Conservation (phyloP, 495 filamentous ascomycete genomes). For the Aspergillus heteromorphus region DNA sequence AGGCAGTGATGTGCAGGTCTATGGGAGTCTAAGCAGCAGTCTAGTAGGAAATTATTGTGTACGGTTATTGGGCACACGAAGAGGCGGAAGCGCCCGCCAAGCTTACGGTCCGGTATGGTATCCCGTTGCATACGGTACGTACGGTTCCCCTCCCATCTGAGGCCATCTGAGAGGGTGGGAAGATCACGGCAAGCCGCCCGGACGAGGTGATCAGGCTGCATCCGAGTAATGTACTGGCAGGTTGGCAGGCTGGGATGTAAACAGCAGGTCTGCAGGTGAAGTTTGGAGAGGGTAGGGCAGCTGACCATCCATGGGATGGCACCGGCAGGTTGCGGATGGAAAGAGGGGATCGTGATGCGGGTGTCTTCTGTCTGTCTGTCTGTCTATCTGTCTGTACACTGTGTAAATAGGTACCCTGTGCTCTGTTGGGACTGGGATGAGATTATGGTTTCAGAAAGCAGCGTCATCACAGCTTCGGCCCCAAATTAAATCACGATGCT, state of each 20-base stretch:
- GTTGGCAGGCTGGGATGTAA: too few species aligned
- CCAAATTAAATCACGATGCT: slow-evolving; percentile 1
- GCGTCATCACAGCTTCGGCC: slow-evolving; percentile 1
- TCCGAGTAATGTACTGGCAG: slow-evolving; percentile 5
- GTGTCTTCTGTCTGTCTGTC: neutral
- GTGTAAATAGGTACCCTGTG: neutral
- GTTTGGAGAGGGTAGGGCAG: neutral
- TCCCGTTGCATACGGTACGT: neutral
- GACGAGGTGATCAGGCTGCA: slow-evolving; percentile 12
- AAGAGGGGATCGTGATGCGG: too few species aligned
- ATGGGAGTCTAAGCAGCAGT: slow-evolving; percentile 1
- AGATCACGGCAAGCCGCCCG: slow-evolving; percentile 18
- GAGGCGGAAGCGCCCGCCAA: neutral
- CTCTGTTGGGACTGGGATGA: neutral
- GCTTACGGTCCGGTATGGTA: slow-evolving; percentile 10
- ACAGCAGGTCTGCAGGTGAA: too few species aligned
- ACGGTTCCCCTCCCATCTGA: neutral
- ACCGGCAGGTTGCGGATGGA: too few species aligned
- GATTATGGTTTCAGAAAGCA: neutral
- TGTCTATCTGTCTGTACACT: neutral
- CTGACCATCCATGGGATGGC: neutral
- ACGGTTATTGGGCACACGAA: slow-evolving; percentile 10
- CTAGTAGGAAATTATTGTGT: slow-evolving; percentile 6
- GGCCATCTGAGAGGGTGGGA: neutral
- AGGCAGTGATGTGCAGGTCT: slow-evolving; percentile 3